Evolutionary conservation across 768 basidiomycete genomes (phyloP).

Genomic region (Basidioascus undulatus): DNA sequence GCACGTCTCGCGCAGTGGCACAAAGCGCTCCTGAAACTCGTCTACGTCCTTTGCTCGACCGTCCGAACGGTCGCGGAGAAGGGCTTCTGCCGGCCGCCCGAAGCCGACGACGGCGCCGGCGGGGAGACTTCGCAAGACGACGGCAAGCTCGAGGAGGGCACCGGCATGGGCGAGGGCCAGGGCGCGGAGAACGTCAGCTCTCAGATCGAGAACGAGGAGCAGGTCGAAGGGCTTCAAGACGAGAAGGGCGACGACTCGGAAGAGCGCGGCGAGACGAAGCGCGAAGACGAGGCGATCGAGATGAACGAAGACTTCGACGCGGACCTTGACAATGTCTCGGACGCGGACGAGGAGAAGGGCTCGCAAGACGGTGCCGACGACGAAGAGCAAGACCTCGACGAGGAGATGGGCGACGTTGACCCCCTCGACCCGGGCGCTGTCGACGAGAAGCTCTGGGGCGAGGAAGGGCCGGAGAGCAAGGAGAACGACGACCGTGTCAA

Average conservation of each 20-base stretch:
- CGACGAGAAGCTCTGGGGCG: conserved; percentile 95
- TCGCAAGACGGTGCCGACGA: conserved; percentile 25
- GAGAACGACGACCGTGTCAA: conserved; percentile 15
- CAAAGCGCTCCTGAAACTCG: conserved; percentile 59
- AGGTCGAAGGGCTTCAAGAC: conserved; percentile 74
- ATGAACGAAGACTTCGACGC: conserved; percentile 81
- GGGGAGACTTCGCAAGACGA: too few species aligned
- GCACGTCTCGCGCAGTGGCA: conserved; percentile 35
- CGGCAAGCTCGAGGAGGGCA: conserved; percentile 40
- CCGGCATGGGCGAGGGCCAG: conserved; percentile 67
- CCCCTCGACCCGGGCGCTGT: conserved; percentile 55
- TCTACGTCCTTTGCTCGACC: conserved; percentile 48
- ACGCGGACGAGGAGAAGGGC: conserved; percentile 24
- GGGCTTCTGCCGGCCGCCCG: conserved; percentile 81
- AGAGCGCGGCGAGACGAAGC: conserved; percentile 19
- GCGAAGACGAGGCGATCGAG: conserved; percentile 52
- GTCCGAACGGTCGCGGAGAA: conserved; percentile 49
- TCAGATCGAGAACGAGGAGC: conserved; percentile 86
- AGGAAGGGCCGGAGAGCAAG: conserved; percentile 26
- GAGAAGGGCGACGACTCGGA: conserved; percentile 19
- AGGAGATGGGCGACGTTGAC: conserved; percentile 61
- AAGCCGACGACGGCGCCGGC: conserved; percentile 29
- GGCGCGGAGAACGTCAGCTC: conserved; percentile 75
- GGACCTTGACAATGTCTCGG: conserved; percentile 53
- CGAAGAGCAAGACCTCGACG: conserved; percentile 44